Conservation (phyloP, 2,329 filamentous ascomycete genomes). For the Lecanosticta acicola region DNA sequence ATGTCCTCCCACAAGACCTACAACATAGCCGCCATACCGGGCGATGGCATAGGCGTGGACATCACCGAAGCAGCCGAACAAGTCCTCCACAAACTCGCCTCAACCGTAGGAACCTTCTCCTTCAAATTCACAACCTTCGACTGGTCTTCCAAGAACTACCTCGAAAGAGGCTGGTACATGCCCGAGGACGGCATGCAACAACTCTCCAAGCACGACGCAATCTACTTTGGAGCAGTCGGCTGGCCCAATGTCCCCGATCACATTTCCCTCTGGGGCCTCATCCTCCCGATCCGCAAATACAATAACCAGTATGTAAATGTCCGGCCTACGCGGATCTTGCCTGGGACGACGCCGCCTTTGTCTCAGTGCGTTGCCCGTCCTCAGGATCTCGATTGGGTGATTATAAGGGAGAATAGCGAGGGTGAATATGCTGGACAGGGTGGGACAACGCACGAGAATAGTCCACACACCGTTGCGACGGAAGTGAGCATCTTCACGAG, state of each 20-base stretch:
- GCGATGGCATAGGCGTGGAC: conserved; percentile 59
- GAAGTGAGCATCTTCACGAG: conserved; percentile 45
- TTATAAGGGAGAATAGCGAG: conserved; percentile 45
- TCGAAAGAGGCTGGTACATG: conserved; percentile 50
- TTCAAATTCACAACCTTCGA: conserved; percentile 50
- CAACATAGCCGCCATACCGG: conserved; percentile 44
- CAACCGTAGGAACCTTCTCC: conserved; percentile 40
- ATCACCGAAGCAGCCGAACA: conserved; percentile 54
- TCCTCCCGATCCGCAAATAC: conserved; percentile 61
- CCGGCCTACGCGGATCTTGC: conserved; percentile 46
- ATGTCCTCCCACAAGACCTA: conserved; percentile 13
- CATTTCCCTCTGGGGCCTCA: conserved; percentile 60
- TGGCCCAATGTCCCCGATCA: conserved; percentile 61
- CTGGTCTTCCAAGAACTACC: conserved; percentile 46
- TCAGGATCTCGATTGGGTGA: conserved; percentile 43
- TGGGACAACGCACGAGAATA: conserved; percentile 37
- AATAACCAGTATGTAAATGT: conserved; percentile 66
- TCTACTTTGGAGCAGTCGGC: conserved; percentile 57
- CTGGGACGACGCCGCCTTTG: conserved; percentile 39
- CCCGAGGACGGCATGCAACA: conserved; percentile 47
- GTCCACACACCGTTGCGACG: conserved; percentile 39
- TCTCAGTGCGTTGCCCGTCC: conserved; percentile 31
- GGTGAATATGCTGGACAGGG: conserved; percentile 47
- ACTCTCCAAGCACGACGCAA: conserved; percentile 49
- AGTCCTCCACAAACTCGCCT: conserved; percentile 43